Conservation (phyloP, 1,139 yeast genomes). For the Yamadazyma diddensiae region DNA sequence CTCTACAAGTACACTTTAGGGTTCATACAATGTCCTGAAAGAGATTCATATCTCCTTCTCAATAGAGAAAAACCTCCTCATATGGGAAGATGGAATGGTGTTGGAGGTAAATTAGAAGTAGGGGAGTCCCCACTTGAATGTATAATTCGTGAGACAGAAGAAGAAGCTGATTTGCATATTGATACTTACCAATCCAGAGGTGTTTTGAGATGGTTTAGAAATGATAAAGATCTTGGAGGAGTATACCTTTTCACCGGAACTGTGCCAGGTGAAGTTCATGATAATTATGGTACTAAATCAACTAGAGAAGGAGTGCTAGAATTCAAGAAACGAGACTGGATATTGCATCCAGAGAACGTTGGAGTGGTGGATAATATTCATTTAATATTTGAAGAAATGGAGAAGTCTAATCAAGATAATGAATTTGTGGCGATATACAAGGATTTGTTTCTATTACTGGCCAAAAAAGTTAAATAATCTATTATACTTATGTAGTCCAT, state of each 20-base stretch:
- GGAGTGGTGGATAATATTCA: constrained; percentile 45
- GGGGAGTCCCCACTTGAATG: constrained; percentile 38
- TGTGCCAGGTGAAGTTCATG: constrained; percentile 24
- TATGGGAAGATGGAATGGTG: constrained; percentile 55
- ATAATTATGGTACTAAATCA: constrained; percentile 22
- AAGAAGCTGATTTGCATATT: constrained; percentile 42
- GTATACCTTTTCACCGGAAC: constrained; percentile 42
- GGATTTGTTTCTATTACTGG: constrained; percentile 8
- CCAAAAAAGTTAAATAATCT: constrained; percentile 8
- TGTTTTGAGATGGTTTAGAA: constrained; percentile 34
- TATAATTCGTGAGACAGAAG: constrained; percentile 41
- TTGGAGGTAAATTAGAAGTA: constrained; percentile 45
- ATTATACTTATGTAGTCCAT: constrained; percentile 70
- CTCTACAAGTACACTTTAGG: constrained; percentile 36
- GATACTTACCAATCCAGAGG: constrained; percentile 33
- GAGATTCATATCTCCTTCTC: constrained; percentile 31
- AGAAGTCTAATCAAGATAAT: constrained; percentile 21
- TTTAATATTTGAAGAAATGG: constrained; percentile 26
- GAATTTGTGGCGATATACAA: constrained; percentile 18
- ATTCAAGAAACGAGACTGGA: constrained; percentile 44
- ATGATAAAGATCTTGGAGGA: constrained; percentile 33
- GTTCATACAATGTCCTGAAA: constrained; percentile 33
- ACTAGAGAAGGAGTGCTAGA: constrained; percentile 45
- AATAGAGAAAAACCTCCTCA: constrained; percentile 47
- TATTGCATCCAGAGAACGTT: constrained; percentile 33